Evolutionary conservation across 2,329 filamentous ascomycete species (phyloP).

Genomic region (Paecilomyces dactylethromorphus): DNA sequence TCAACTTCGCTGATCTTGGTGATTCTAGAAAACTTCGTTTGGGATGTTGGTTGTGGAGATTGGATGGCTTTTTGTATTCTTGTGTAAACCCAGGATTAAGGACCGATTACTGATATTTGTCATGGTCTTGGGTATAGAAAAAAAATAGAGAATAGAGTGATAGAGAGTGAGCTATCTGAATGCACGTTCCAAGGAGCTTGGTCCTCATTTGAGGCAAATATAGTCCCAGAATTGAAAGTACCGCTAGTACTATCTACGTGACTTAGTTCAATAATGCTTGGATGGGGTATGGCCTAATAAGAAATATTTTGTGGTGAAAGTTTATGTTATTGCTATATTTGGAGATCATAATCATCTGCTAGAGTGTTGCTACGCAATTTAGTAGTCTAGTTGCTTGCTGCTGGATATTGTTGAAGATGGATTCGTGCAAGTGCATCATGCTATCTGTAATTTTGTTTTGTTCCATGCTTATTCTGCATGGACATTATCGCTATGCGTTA

Average conservation of each 20-base stretch:
- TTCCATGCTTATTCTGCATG: slow-evolving; percentile 8
- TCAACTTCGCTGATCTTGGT: background rate
- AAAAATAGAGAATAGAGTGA: too few relatives aligned
- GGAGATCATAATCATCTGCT: slow-evolving; percentile 38
- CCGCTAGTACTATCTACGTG: slow-evolving; percentile 19
- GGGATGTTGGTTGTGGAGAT: background rate
- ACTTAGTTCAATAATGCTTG: slow-evolving; percentile 37
- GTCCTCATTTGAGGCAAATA: background rate
- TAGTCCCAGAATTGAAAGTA: background rate
- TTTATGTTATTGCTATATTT: slow-evolving; percentile 5
- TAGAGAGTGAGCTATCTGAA: background rate
- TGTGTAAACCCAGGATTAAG: background rate
- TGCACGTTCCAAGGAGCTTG: background rate
- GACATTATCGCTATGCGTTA: slow-evolving; percentile 34
- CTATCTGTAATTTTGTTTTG: background rate
- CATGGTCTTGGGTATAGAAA: background rate
- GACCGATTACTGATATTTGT: background rate
- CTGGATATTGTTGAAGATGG: slow-evolving; percentile 33
- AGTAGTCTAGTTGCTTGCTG: slow-evolving; percentile 30
- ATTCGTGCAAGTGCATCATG: slow-evolving; percentile 24
- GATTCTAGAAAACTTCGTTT: background rate
- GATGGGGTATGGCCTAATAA: slow-evolving; percentile 26
- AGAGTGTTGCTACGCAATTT: slow-evolving; percentile 35
- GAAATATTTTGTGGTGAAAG: background rate
- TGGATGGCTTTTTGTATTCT: background rate